These are phyloP conservation scores for Taphrina pruni DNA, from an alignment of 1,139 yeast species.

Conservation along the genomic window DNA sequence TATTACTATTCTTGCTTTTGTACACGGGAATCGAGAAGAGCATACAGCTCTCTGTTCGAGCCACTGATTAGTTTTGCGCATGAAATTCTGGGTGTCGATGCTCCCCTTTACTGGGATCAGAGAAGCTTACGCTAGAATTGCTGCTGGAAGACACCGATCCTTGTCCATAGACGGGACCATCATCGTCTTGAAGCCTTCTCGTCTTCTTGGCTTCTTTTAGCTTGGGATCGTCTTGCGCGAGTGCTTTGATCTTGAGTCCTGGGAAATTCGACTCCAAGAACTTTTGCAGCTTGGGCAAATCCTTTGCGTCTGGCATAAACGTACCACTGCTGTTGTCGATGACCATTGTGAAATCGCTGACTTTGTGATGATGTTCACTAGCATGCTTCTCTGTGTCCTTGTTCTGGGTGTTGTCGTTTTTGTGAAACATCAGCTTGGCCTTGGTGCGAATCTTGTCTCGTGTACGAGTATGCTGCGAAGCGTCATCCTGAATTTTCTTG, in stretches of 20 bases:
- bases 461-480: constrained; percentile 8
- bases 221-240: constrained; percentile 32
- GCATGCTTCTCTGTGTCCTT: constrained; percentile 1
- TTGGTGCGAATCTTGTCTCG: constrained; percentile 19
- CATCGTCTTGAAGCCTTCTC: constrained; percentile 24
- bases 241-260: constrained; percentile 33
- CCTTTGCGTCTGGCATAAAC: constrained; percentile 38
- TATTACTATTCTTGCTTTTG: not conserved
- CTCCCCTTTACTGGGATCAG: not conserved
- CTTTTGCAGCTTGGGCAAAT: constrained; percentile 20
- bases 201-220: constrained; percentile 29
- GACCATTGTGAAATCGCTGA: constrained; percentile 35
- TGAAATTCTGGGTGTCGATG: constrained; percentile 30
- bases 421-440: constrained; percentile 16
- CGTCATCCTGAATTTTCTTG: constrained; percentile 9
- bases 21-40: no score
- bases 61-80: constrained; percentile 1
- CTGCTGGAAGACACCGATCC: constrained; percentile 23
- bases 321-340: constrained; percentile 41
- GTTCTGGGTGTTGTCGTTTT: not conserved
- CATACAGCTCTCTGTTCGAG: no score
- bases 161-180: constrained; percentile 23
- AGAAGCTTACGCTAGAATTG: constrained; percentile 17
- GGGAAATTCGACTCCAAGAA: constrained; percentile 30
- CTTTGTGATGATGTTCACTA: constrained; percentile 31